phyloP scores from a whole-genome alignment of 2,329 filamentous ascomycete genomes.

The Coniosporium tulheliwenetii region DNA sequence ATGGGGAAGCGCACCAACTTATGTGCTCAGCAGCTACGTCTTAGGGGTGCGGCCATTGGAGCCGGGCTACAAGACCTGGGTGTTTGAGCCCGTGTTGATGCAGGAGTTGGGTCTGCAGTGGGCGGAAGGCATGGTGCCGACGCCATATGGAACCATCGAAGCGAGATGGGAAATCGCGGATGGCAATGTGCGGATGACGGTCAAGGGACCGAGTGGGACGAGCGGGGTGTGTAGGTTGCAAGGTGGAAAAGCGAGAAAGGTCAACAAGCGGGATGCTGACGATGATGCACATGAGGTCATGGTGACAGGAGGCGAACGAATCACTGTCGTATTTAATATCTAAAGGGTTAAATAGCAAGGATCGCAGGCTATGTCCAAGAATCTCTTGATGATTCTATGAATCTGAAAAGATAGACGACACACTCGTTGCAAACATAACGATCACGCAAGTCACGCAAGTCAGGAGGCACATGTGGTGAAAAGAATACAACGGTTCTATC shows the following conservation, averaged over 20 bases:
- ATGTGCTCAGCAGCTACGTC: conserved; percentile 23
- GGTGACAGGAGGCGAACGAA: not conserved
- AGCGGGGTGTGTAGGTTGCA: conserved; percentile 1
- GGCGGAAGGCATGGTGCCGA: conserved; percentile 11
- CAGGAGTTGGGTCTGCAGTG: conserved; percentile 12
- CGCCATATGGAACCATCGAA: conserved; percentile 10
- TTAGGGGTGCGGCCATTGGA: conserved; percentile 11
- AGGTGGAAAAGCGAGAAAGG: not conserved
- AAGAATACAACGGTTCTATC: no score
- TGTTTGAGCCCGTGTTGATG: conserved; percentile 11
- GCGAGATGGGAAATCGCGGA: conserved; percentile 9
- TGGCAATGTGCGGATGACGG: not conserved
- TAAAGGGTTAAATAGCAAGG: no score
- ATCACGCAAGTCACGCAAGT: no score
- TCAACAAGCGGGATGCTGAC: not conserved
- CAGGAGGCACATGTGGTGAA: no score
- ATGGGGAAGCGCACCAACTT: conserved; percentile 30
- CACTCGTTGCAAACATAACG: no score
- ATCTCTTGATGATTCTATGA: no score
- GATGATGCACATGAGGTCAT: not conserved
- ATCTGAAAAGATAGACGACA: no score
- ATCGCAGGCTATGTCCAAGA: no score
- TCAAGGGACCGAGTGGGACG: conserved; percentile 5
- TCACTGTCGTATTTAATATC: not conserved
- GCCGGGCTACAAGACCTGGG: conserved; percentile 14